Evolutionary conservation across 164 flowering plant genomes (phyloP).

Genomic region (Dillenia turbinata): DNA sequence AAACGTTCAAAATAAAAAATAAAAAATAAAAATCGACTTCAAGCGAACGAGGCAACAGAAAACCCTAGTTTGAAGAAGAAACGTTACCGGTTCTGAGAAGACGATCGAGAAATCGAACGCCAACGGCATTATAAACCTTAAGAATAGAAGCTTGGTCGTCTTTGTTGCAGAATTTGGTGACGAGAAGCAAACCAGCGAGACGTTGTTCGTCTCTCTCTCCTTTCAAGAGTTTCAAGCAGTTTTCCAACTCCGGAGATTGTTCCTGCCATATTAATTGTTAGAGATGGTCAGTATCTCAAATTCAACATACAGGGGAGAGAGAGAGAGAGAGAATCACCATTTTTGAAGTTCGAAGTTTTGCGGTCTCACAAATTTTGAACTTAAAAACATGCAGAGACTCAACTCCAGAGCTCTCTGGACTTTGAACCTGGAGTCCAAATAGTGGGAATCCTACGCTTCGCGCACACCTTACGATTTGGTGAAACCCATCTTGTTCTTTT

Average conservation of each 20-base stretch:
- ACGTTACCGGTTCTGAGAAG: constrained; percentile 76
- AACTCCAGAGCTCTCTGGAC: too few species aligned
- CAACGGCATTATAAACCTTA: constrained; percentile 66
- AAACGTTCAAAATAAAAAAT: not conserved
- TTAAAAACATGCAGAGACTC: too few species aligned
- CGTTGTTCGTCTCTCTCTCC: constrained; percentile 91
- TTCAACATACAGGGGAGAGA: too few species aligned
- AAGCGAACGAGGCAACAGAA: not conserved
- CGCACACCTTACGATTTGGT: too few species aligned
- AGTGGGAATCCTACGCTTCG: too few species aligned
- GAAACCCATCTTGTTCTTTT: too few species aligned
- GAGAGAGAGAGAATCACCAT: too few species aligned
- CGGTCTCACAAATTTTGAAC: too few species aligned
- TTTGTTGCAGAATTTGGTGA: constrained; percentile 59
- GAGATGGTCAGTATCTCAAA: not conserved
- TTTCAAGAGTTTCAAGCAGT: constrained; percentile 71
- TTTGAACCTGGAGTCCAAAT: too few species aligned
- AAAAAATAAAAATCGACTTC: not conserved
- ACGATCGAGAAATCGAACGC: constrained; percentile 69
- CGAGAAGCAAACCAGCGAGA: constrained; percentile 84
- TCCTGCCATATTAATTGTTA: constrained; percentile 2
- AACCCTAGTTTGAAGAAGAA: not conserved
- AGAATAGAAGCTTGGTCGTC: constrained; percentile 57
- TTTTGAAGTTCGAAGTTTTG: too few species aligned
- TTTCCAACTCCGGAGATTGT: constrained; percentile 49